Evolutionary conservation across 257 asterid genomes (phyloP), one percentile per base, ranked within the genome.

Genomic region (Gentiana dahurica): DNA sequence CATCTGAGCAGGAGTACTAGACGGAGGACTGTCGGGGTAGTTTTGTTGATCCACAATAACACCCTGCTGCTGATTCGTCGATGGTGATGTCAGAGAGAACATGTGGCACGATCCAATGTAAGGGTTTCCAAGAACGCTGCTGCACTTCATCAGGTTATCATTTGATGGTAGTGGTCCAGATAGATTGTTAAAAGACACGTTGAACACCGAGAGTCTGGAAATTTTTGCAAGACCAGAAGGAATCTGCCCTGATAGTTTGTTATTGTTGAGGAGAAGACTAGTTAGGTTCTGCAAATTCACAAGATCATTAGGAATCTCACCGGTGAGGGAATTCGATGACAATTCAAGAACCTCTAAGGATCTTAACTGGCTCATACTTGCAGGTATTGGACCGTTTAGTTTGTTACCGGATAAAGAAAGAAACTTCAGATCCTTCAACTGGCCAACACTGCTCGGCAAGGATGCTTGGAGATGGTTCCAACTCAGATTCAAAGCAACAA

Each of bases 61-160:
- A 37, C 88, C 90, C 53, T 71, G 82, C 60, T 74, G 86, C 46
- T 41, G 46, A 1, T 41, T 10, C 9, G 9, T 10, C 9, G 46
- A 41, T 0, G 54, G 54, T 11, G 64, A 55, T 53, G 52, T 15
- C 8, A 41, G n/a, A 51, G 34, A 39, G 2, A 13, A 2, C 8
- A 55, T 11, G 43, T 53, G 38, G 39, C 34, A 38, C 9, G 61
- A 37, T 43, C 51, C 51, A 46, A 36, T 39, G 32, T 48, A 47
- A 34, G 32, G 48, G 44, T 61, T 49, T 52, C 41, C 55, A 1
- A 6, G 44, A 45, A 39, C 37, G 13, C 46, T 39, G 15, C 37
- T 49, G 24, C 62, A 67, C 2, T 6, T n/a, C 8, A 47, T 66
- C 51, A 38, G 32, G 45, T 34, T 13, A 35, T 55, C 36, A 58